Conservation (phyloP, 2,329 filamentous ascomycete genomes). For the Alternaria viburni region DNA sequence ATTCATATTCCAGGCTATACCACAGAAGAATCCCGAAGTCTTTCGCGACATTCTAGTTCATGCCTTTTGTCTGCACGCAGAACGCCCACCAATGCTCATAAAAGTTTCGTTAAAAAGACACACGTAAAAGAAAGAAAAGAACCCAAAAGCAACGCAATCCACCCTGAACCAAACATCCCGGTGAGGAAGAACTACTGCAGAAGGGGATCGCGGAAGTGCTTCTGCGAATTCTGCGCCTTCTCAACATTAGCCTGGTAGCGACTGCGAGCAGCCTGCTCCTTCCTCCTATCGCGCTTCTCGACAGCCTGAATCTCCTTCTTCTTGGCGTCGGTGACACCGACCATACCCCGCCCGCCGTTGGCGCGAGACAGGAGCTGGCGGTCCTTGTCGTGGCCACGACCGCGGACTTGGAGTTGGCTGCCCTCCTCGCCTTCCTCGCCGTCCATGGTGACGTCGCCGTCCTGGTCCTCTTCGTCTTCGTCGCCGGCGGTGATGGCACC, state of each 20-base stretch:
- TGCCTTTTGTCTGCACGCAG: neutral
- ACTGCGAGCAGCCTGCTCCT: constrained; percentile 66
- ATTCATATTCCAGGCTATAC: neutral
- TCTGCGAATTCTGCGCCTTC: constrained; percentile 77
- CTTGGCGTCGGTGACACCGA: constrained; percentile 76
- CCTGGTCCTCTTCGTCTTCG: constrained; percentile 55
- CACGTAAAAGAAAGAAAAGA: neutral
- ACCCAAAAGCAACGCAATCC: neutral
- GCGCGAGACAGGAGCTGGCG: constrained; percentile 63
- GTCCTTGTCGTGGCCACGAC: constrained; percentile 42
- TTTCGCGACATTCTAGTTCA: neutral
- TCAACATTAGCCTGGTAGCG: constrained; percentile 71
- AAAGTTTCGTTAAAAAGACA: neutral
- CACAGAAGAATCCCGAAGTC: no score
- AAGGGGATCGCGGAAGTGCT: constrained; percentile 70
- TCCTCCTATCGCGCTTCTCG: constrained; percentile 73
- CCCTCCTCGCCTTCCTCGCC: constrained; percentile 26
- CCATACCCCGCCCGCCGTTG: constrained; percentile 77
- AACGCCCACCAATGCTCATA: neutral
- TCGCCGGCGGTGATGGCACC: constrained; percentile 58
- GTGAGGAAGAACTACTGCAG: constrained; percentile 59
- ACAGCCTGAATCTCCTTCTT: constrained; percentile 70
- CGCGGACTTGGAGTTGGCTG: constrained; percentile 22
- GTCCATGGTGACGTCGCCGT: constrained; percentile 44
- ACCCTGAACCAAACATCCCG: no score